Conservation (phyloP, 78 protist species). For the Tieghemostelium lacteum region DNA sequence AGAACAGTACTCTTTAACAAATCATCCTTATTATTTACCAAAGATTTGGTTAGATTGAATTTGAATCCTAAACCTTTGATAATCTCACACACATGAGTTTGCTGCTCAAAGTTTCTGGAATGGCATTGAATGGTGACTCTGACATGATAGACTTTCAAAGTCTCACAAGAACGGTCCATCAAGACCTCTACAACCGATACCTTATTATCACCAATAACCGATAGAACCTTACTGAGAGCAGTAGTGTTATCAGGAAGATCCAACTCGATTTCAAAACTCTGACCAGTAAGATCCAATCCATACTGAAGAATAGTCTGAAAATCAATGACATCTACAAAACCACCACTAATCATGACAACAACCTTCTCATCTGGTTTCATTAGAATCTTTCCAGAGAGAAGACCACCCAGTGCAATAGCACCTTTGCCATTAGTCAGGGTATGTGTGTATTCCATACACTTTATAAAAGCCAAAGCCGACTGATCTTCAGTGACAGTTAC, state of each 20-base stretch:
- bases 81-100: slow-evolving; percentile 8
- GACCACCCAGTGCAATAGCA: slow-evolving; percentile 78
- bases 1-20: slow-evolving; percentile 6
- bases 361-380: slow-evolving; percentile 45
- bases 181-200: slow-evolving; percentile 67
- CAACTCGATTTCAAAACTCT: slow-evolving; percentile 69
- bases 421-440: slow-evolving; percentile 81
- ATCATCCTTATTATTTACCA: neutral
- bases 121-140: slow-evolving; percentile 56
- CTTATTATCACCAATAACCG: slow-evolving; percentile 55
- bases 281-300: slow-evolving; percentile 78
- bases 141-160: slow-evolving; percentile 57
- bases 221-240: slow-evolving; percentile 43
- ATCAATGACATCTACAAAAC: slow-evolving; percentile 76
- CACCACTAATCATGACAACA: slow-evolving; percentile 61
- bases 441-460: slow-evolving; percentile 81
- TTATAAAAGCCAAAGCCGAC: slow-evolving; percentile 72
- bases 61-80: slow-evolving; percentile 53
- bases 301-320: slow-evolving; percentile 70
- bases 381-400: slow-evolving; percentile 59
- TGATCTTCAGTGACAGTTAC: slow-evolving; percentile 78
- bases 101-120: slow-evolving; percentile 71
- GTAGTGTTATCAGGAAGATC: slow-evolving; percentile 71
- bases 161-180: slow-evolving; percentile 76
- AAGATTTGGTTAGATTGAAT: neutral